Conservation (phyloP, 1,139 yeast genomes). For the Blastobotrys raffinosifermentans region DNA sequence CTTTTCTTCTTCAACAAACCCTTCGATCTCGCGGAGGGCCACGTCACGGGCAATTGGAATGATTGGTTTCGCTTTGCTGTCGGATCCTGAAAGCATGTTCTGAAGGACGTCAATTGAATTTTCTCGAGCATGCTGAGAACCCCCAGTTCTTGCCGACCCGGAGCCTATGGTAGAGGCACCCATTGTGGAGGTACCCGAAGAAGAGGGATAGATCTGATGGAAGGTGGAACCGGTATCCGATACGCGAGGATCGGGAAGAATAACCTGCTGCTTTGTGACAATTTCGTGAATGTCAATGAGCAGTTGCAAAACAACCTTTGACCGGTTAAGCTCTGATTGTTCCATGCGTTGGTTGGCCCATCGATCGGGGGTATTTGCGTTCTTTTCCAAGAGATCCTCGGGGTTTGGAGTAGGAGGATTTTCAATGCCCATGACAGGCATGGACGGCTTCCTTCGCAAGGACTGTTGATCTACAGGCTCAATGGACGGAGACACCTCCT, state of each 20-base stretch:
- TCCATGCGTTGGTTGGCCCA: slow-evolving; percentile 22
- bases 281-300: slow-evolving; percentile 24
- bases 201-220: slow-evolving; percentile 1
- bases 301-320: slow-evolving; percentile 20
- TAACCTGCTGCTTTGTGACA: slow-evolving; percentile 9
- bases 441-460: slow-evolving; percentile 3
- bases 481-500: background rate
- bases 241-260: background rate
- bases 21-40: slow-evolving; percentile 11
- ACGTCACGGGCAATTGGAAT: slow-evolving; percentile 1
- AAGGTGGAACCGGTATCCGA: background rate
- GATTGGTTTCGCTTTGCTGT: too few species aligned
- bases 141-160: background rate
- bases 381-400: background rate
- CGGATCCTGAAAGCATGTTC: slow-evolving; percentile 15
- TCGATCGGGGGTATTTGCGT: slow-evolving; percentile 14
- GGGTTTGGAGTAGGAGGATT: background rate
- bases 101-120: slow-evolving; percentile 20
- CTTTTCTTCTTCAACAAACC: slow-evolving; percentile 21
- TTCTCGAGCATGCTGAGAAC: slow-evolving; percentile 10
- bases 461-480: too few species aligned
- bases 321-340: slow-evolving; percentile 18
- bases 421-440: background rate
- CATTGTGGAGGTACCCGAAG: background rate
- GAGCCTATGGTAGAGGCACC: background rate